Conservation (phyloP, 78 protist species). For the Dictyostelium capitatum region DNA sequence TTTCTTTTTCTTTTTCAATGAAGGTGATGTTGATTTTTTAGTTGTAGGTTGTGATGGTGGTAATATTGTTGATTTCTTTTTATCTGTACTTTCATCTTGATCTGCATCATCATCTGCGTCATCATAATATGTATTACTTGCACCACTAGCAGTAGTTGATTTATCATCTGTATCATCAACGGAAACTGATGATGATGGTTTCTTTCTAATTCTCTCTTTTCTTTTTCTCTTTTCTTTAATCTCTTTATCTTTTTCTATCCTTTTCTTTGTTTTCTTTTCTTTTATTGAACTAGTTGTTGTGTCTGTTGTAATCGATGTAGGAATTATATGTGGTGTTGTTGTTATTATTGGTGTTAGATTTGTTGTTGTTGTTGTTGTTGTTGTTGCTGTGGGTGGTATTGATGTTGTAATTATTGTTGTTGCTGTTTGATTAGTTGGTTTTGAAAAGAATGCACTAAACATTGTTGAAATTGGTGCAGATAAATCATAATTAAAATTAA, state of each 20-base stretch:
- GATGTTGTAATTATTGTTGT: neutral
- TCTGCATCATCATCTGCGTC: constrained; percentile 8
- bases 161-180: neutral
- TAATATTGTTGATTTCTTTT: neutral
- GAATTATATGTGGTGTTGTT: neutral
- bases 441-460: constrained; percentile 23
- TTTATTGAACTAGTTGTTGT: neutral
- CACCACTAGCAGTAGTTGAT: neutral
- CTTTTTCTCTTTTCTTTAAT: constrained; percentile 9
- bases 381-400: too few species aligned
- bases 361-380: neutral
- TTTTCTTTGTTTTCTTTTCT: neutral
- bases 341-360: neutral
- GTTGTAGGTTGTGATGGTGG: neutral
- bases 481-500: constrained; percentile 48
- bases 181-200: neutral
- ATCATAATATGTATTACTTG: constrained; percentile 11
- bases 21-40: neutral
- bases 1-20: constrained; percentile 48
- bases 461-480: constrained; percentile 31
- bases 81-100: neutral
- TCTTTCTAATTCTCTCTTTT: neutral
- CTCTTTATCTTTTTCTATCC: neutral
- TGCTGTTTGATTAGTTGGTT: neutral
- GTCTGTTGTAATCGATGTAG: too few species aligned